phyloP scores from a whole-genome alignment of 208 protist species.

The Trypanosoma theileri region DNA sequence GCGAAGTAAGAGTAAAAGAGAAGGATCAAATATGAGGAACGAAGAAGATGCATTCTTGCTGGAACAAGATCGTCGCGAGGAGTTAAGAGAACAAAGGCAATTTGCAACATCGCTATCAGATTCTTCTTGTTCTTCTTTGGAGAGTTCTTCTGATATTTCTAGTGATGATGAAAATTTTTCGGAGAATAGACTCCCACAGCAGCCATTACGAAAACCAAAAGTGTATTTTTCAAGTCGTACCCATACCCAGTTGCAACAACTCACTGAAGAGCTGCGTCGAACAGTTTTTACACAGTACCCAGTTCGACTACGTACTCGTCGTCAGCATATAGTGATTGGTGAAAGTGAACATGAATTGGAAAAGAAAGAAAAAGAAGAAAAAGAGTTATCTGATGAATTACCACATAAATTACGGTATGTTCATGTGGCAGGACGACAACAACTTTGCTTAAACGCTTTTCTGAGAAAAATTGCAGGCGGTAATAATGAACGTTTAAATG shows the following conservation, averaged over 20 bases:
- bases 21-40: not conserved
- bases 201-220: constrained; percentile 69
- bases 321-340: not conserved
- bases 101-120: not conserved
- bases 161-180: constrained; percentile 25
- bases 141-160: constrained; percentile 1
- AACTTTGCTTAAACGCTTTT: constrained; percentile 88
- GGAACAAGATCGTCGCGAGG: constrained; percentile 35
- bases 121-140: constrained; percentile 8
- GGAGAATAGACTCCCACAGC: not conserved
- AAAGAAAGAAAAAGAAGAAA: not conserved
- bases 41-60: constrained; percentile 34
- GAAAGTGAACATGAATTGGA: not conserved
- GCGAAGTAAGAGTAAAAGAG: not conserved
- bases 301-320: constrained; percentile 17
- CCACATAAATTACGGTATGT: constrained; percentile 52
- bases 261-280: constrained; percentile 86
- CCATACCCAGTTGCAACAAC: constrained; percentile 95
- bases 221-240: constrained; percentile 94
- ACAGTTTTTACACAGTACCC: constrained; percentile 76
- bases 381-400: not conserved
- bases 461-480: constrained; percentile 40
- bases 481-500: constrained; percentile 77
- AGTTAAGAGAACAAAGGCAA: constrained; percentile 13
- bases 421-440: constrained; percentile 88